These are phyloP conservation scores for Phaeosphaeria sp. DNA, from an alignment of 2,329 filamentous ascomycete genomes.

Conservation along the genomic window DNA sequence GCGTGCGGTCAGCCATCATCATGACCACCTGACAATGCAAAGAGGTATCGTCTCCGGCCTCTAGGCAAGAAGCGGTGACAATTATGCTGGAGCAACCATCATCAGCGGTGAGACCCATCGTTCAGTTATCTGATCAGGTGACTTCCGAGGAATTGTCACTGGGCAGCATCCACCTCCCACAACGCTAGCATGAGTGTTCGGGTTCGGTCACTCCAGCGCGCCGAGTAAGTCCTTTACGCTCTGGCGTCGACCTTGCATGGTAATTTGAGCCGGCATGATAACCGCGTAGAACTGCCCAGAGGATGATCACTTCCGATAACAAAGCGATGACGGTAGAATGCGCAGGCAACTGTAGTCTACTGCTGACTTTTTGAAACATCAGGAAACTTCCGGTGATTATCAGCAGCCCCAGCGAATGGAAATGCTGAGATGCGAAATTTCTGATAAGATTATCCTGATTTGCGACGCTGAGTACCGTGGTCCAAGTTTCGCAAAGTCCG, in stretches of 20 bases:
- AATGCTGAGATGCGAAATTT: neutral
- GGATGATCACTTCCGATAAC: slow-evolving; percentile 1
- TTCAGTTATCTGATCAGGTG: neutral
- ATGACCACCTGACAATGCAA: neutral
- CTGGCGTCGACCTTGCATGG: neutral
- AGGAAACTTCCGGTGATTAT: neutral
- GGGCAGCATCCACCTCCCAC: neutral
- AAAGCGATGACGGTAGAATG: neutral
- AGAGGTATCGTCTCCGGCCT: neutral
- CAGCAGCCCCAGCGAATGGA: neutral
- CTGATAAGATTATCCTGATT: slow-evolving; percentile 2
- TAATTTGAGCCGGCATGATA: neutral
- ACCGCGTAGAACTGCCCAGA: slow-evolving; percentile 2
- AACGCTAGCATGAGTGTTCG: neutral
- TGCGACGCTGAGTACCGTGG: neutral
- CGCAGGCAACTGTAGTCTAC: neutral
- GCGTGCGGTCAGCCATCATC: neutral
- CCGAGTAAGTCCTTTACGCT: neutral
- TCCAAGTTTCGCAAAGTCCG: neutral
- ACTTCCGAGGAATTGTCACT: neutral
- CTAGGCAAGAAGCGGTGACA: neutral
- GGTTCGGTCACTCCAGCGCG: neutral
- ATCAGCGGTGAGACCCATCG: neutral
- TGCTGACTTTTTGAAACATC: neutral
- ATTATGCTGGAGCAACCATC: neutral